Evolutionary conservation across 108 stramenopile species (phyloP).

Genomic region (Hondaea fermentalgiana): DNA sequence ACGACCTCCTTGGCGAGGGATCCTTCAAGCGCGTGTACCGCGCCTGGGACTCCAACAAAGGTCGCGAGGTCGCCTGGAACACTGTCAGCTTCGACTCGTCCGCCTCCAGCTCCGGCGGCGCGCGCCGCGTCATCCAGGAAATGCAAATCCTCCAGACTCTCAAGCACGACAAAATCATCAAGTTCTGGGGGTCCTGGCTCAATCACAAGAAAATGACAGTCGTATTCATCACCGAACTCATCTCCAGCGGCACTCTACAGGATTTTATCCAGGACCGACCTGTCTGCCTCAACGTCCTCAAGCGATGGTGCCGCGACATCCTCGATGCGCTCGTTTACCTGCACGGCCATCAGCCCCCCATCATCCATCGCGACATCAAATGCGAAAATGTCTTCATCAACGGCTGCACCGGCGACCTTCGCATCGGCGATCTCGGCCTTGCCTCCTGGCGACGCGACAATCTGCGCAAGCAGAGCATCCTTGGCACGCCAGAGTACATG

Average conservation of each 20-base stretch:
- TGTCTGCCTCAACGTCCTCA: conserved; percentile 39
- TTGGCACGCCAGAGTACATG: conserved; percentile 77
- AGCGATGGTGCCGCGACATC: conserved; percentile 89
- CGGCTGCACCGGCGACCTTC: conserved; percentile 41
- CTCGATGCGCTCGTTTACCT: conserved; percentile 86
- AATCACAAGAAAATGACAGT: conserved; percentile 79
- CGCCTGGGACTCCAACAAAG: conserved; percentile 90
- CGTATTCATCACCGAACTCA: conserved; percentile 32
- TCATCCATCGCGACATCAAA: conserved; percentile 39
- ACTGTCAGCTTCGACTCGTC: conserved; percentile 77
- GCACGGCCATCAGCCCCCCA: conserved; percentile 60
- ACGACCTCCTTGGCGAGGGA: neutral
- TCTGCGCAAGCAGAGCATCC: conserved; percentile 25
- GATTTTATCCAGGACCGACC: neutral
- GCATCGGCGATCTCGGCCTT: conserved; percentile 53
- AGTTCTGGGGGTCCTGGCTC: conserved; percentile 93
- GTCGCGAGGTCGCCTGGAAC: conserved; percentile 97
- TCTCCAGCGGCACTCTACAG: neutral
- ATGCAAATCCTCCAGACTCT: conserved; percentile 82
- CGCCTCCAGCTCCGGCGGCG: conserved; percentile 64
- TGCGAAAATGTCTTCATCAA: conserved; percentile 58
- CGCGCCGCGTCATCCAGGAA: conserved; percentile 85
- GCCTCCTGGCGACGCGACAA: conserved; percentile 35
- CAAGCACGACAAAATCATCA: conserved; percentile 88
- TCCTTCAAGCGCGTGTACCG: conserved; percentile 44